These are phyloP conservation scores for Pyrenochaeta sp. DNA, from an alignment of 2,329 filamentous ascomycete genomes.

Conservation along the genomic window DNA sequence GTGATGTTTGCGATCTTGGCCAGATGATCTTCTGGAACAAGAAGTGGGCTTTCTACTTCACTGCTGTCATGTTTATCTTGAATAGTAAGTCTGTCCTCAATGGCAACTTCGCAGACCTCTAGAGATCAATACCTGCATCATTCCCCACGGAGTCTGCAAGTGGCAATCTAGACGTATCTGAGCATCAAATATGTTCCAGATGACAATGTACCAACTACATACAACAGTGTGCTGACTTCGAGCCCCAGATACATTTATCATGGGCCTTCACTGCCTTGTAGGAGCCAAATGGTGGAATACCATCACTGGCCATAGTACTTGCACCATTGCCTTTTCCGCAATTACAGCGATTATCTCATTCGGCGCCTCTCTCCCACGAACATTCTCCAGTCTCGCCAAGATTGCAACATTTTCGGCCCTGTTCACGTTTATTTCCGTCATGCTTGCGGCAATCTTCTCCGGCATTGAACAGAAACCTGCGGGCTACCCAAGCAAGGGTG, in stretches of 20 bases:
- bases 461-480: slow-evolving; percentile 78
- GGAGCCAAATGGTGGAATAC: slow-evolving; percentile 91
- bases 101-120: slow-evolving; percentile 17
- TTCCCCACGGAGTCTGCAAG: too few species aligned
- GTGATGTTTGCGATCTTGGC: slow-evolving; percentile 94
- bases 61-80: slow-evolving; percentile 86
- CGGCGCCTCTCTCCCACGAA: slow-evolving; percentile 82
- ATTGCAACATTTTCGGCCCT: slow-evolving; percentile 80
- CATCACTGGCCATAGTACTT: slow-evolving; percentile 75
- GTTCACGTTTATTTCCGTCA: slow-evolving; percentile 89
- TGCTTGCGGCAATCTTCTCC: slow-evolving; percentile 84
- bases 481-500: slow-evolving; percentile 65
- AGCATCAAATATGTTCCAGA: too few species aligned
- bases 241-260: slow-evolving; percentile 22
- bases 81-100: slow-evolving; percentile 98
- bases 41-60: slow-evolving; percentile 72
- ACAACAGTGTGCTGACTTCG: background rate
- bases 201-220: background rate
- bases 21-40: slow-evolving; percentile 92
- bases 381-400: slow-evolving; percentile 81
- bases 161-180: too few species aligned
- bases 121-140: background rate
- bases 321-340: slow-evolving; percentile 81
- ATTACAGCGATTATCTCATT: slow-evolving; percentile 79
- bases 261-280: slow-evolving; percentile 80